Conservation (phyloP, 2,329 filamentous ascomycete species). For the Arthroderma uncinatum region DNA sequence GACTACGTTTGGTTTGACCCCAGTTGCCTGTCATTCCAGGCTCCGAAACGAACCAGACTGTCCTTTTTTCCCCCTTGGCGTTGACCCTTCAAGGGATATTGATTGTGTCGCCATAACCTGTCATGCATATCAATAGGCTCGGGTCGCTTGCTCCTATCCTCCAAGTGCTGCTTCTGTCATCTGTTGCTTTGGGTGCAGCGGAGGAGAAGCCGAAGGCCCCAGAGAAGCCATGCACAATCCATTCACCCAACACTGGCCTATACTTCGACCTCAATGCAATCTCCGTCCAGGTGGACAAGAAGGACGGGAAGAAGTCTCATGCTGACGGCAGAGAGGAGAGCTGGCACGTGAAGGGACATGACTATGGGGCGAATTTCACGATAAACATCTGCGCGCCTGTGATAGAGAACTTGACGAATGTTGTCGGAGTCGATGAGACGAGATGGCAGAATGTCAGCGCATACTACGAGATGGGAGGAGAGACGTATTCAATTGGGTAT, state of each 20-base stretch:
- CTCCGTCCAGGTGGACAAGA: slow-evolving; percentile 38
- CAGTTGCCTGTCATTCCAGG: background rate
- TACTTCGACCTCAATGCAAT: slow-evolving; percentile 55
- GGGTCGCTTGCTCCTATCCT: background rate
- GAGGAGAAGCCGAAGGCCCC: background rate
- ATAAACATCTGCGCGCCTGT: slow-evolving; percentile 42
- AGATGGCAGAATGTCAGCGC: slow-evolving; percentile 40
- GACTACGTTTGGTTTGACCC: background rate
- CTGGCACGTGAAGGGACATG: slow-evolving; percentile 40
- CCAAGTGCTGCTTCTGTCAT: background rate
- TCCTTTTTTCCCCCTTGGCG: background rate
- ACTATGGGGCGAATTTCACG: slow-evolving; percentile 42
- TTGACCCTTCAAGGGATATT: background rate
- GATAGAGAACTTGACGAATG: slow-evolving; percentile 37
- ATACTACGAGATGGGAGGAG: slow-evolving; percentile 35
- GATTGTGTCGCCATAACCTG: background rate
- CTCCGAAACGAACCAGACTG: background rate
- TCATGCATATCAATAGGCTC: slow-evolving; percentile 4
- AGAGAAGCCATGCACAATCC: slow-evolving; percentile 48
- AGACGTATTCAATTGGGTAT: slow-evolving; percentile 39
- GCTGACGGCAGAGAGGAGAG: slow-evolving; percentile 34
- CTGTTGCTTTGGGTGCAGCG: background rate
- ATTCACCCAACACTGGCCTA: slow-evolving; percentile 48
- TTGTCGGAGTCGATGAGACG: slow-evolving; percentile 34
- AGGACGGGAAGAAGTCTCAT: slow-evolving; percentile 31